Conservation (phyloP, 805 yeast genomes). For the Ogataea sp. region DNA sequence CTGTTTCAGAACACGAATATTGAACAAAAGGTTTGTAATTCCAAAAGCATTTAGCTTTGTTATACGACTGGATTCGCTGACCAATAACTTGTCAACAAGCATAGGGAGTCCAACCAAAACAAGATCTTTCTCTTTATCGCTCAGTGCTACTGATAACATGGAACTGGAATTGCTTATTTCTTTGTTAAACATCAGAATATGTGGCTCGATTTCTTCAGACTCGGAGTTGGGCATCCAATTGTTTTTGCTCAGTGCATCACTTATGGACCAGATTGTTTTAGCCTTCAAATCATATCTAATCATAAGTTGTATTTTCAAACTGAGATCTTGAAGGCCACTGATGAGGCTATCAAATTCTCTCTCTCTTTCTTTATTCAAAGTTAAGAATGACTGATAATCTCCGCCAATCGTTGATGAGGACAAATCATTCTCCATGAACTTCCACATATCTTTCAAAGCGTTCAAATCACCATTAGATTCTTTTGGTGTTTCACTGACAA, state of each 20-base stretch:
- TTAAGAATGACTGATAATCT: conserved; percentile 10
- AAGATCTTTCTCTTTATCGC: conserved; percentile 21
- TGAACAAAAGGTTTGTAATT: conserved; percentile 47
- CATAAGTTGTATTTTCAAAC: conserved; percentile 33
- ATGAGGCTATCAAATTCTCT: conserved; percentile 30
- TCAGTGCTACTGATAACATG: conserved; percentile 25
- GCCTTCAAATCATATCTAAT: conserved; percentile 51
- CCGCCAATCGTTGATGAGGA: not conserved
- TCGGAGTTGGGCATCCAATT: conserved; percentile 45
- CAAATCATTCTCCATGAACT: conserved; percentile 9
- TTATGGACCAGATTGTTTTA: conserved; percentile 43
- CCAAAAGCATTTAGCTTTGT: conserved; percentile 49
- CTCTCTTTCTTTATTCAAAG: conserved; percentile 20
- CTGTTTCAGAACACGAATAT: conserved; percentile 61
- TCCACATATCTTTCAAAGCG: conserved; percentile 23
- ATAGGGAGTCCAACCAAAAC: conserved; percentile 40
- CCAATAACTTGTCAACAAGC: conserved; percentile 42
- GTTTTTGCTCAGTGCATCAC: conserved; percentile 37
- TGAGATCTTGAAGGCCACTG: conserved; percentile 25
- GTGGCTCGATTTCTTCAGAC: conserved; percentile 53
- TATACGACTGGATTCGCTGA: conserved; percentile 44
- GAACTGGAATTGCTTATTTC: conserved; percentile 36
- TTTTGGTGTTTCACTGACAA: conserved; percentile 10
- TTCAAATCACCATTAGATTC: conserved; percentile 10
- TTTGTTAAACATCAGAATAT: conserved; percentile 41